Evolutionary conservation across 2,329 filamentous ascomycete genomes (phyloP).

Genomic region (Penicillium freii): DNA sequence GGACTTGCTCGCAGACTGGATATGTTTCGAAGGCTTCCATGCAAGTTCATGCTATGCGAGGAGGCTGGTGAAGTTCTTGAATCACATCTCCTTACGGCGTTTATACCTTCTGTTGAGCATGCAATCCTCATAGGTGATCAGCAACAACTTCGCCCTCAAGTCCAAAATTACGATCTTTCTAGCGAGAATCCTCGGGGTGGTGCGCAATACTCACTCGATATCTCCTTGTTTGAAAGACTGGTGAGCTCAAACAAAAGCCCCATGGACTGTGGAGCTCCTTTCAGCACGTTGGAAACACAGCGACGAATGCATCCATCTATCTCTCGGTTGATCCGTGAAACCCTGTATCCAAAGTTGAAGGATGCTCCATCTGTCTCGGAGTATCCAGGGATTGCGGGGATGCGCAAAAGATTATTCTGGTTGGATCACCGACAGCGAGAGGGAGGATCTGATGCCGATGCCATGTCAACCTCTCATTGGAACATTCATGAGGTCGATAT

Average conservation of each 20-base stretch:
- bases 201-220: slow-evolving; percentile 46
- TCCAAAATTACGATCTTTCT: slow-evolving; percentile 39
- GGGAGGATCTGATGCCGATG: slow-evolving; percentile 26
- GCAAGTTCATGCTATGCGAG: slow-evolving; percentile 44
- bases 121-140: slow-evolving; percentile 48
- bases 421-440: slow-evolving; percentile 50
- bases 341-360: slow-evolving; percentile 53
- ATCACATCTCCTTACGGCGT: slow-evolving; percentile 41
- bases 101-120: slow-evolving; percentile 45
- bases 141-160: slow-evolving; percentile 43
- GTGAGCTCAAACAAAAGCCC: slow-evolving; percentile 29
- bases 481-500: slow-evolving; percentile 62
- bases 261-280: slow-evolving; percentile 32
- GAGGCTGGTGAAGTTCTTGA: slow-evolving; percentile 48
- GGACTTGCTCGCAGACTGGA: slow-evolving; percentile 51
- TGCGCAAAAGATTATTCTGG: slow-evolving; percentile 53
- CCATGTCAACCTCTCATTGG: slow-evolving; percentile 43
- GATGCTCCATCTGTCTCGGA: slow-evolving; percentile 46
- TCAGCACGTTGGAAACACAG: slow-evolving; percentile 55
- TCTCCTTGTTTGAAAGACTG: slow-evolving; percentile 54
- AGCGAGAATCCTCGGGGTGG: slow-evolving; percentile 35
- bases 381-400: slow-evolving; percentile 48
- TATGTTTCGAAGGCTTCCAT: slow-evolving; percentile 44
- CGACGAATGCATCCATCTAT: slow-evolving; percentile 66
- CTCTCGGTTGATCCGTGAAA: slow-evolving; percentile 56